Conservation (phyloP, 176 grass and related monocot species). For the Juncus inflexus region DNA sequence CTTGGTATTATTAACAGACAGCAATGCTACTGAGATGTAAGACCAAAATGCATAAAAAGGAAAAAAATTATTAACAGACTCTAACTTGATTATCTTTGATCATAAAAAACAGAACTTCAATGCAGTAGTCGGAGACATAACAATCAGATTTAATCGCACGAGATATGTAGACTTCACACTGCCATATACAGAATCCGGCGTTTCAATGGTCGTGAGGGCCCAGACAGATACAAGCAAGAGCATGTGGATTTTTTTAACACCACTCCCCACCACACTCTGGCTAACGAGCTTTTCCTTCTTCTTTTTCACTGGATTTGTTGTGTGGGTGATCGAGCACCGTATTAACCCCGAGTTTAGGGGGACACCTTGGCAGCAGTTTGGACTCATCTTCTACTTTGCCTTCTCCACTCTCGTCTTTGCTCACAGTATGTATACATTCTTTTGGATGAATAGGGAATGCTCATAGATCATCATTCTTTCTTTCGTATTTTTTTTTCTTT, state of each 20-base stretch:
- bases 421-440: slow-evolving; percentile 22
- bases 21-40: too few relatives aligned
- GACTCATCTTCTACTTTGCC: slow-evolving; percentile 61
- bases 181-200: slow-evolving; percentile 4
- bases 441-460: too few relatives aligned
- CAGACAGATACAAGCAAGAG: slow-evolving; percentile 25
- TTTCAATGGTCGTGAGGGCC: slow-evolving; percentile 21
- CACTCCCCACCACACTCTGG: slow-evolving; percentile 67
- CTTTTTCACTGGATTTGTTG: slow-evolving; percentile 75
- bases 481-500: too few relatives aligned
- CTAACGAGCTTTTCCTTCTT: slow-evolving; percentile 67
- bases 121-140: neutral
- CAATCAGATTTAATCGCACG: neutral
- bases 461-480: too few relatives aligned
- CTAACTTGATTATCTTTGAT: too few relatives aligned
- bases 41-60: too few relatives aligned
- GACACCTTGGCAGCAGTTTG: slow-evolving; percentile 46
- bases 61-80: too few relatives aligned
- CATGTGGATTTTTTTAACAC: slow-evolving; percentile 85
- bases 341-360: slow-evolving; percentile 66
- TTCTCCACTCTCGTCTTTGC: slow-evolving; percentile 83
- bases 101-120: neutral
- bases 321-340: slow-evolving; percentile 82
- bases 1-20: too few relatives aligned
- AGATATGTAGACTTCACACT: neutral